Percentiles rank a stretch among this genome's conserved stretches.
Evolutionary conservation across 2,329 filamentous ascomycete genomes (phyloP).

Genomic region (Chaetoscypha palmicola): DNA sequence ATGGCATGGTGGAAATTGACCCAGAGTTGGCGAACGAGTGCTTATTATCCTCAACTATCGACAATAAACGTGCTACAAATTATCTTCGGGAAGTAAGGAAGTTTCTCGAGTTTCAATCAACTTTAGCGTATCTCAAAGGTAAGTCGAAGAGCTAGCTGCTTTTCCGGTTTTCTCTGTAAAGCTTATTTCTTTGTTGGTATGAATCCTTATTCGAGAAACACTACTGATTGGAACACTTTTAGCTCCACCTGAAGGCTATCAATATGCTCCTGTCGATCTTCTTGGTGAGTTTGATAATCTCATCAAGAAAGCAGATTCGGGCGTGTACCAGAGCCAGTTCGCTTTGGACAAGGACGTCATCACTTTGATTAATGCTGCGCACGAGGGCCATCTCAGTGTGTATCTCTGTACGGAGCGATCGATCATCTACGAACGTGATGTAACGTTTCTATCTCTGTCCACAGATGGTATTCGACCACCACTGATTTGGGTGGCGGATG

Average conservation of each 20-base stretch:
- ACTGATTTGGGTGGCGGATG: no score
- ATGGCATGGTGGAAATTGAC: no score
- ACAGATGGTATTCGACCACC: no score
- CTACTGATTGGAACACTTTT: not conserved
- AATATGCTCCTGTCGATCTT: slow-evolving; percentile 9
- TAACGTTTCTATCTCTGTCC: no score
- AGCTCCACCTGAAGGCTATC: slow-evolving; percentile 8
- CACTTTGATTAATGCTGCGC: not conserved
- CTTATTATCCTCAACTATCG: slow-evolving; percentile 7
- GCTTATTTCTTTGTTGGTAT: no score
- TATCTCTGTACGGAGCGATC: slow-evolving; percentile 6
- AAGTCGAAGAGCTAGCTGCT: no score
- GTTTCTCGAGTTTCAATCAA: slow-evolving; percentile 9
- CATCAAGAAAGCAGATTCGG: not conserved
- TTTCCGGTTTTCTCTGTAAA: no score
- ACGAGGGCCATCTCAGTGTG: slow-evolving; percentile 8
- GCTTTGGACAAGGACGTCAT: slow-evolving; percentile 3
- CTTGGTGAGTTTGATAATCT: slow-evolving; percentile 9
- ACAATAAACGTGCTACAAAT: slow-evolving; percentile 2
- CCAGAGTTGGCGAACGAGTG: slow-evolving; percentile 8
- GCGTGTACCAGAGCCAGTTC: slow-evolving; percentile 5
- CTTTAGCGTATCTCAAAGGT: slow-evolving; percentile 10
- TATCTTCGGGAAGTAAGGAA: slow-evolving; percentile 8
- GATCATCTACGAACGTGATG: no score
- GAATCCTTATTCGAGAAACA: not conserved